Percentiles rank a stretch among this genome's conserved stretches.
Conservation (phyloP, 371 early-diverging fungal species). For the Lichtheimia ornata region DNA sequence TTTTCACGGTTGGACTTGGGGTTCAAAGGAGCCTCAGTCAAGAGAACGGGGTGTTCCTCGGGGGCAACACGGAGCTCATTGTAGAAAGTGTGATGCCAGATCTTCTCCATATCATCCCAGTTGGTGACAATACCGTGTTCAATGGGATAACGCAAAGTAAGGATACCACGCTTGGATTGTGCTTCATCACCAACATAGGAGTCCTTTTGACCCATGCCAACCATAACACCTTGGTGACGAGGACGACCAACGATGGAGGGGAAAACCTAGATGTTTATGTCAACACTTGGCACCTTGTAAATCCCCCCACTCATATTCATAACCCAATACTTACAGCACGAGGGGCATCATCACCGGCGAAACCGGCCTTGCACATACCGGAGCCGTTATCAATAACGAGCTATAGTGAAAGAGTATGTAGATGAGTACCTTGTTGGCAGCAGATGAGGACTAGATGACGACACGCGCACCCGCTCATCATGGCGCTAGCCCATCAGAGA, state of each 20-base stretch:
- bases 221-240: conserved; percentile 99
- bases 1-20: conserved; percentile 99
- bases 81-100: conserved; percentile 99
- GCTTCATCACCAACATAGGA: conserved; percentile 99
- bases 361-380: conserved; percentile 99
- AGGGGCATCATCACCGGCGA: conserved; percentile 99
- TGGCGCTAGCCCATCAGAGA: background rate
- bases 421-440: conserved; percentile 6
- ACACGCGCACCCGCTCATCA: too few relatives aligned
- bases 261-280: conserved; percentile 72
- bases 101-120: conserved; percentile 99
- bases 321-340: conserved; percentile 84
- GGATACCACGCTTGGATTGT: conserved; percentile 99
- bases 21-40: conserved; percentile 99
- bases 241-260: conserved; percentile 99
- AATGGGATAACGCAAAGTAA: conserved; percentile 99
- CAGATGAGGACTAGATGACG: conserved; percentile 19
- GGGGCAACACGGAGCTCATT: conserved; percentile 80
- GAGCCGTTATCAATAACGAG: conserved; percentile 98
- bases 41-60: conserved; percentile 98
- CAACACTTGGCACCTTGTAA: too few relatives aligned
- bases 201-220: conserved; percentile 99
- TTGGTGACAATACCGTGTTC: conserved; percentile 99
- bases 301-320: background rate
- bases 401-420: conserved; percentile 18